These are phyloP conservation scores for Yamagishiella unicocca DNA, from an alignment of 139 green algal species.

Conservation along the genomic window DNA sequence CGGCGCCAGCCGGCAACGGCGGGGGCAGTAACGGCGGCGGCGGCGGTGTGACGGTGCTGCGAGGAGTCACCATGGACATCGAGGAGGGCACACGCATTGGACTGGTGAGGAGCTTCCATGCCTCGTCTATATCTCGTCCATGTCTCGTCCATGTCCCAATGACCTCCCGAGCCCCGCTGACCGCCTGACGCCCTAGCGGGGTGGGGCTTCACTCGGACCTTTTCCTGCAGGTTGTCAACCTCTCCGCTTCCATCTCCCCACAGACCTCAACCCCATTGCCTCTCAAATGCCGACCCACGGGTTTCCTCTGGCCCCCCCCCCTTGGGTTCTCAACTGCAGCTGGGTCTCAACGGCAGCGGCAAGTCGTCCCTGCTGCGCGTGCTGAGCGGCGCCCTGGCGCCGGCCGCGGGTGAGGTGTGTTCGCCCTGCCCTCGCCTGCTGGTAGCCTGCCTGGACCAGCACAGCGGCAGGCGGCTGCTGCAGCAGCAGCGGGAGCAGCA, in stretches of 20 bases:
- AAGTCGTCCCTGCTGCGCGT: slow-evolving; percentile 68
- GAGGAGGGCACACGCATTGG: slow-evolving; percentile 71
- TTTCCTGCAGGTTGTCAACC: neutral
- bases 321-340: neutral
- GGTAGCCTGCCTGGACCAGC: slow-evolving; percentile 34
- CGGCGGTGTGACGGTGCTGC: slow-evolving; percentile 27
- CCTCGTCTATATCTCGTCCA: neutral
- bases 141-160: neutral
- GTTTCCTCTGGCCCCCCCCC: neutral
- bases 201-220: no score
- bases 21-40: neutral
- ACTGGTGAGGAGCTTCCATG: slow-evolving; percentile 59
- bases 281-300: neutral
- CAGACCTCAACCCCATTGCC: neutral
- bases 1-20: neutral
- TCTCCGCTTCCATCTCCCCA: neutral
- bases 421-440: slow-evolving; percentile 33
- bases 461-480: slow-evolving; percentile 45
- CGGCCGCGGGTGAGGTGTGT: slow-evolving; percentile 22
- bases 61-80: slow-evolving; percentile 66
- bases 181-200: no score
- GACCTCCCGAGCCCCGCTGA: neutral
- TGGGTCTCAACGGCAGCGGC: slow-evolving; percentile 61
- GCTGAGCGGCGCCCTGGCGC: slow-evolving; percentile 43
- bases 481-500: neutral